These are phyloP conservation scores for Aspergillus intermedius DNA, from an alignment of 2,329 filamentous ascomycete species.

Conservation along the genomic window DNA sequence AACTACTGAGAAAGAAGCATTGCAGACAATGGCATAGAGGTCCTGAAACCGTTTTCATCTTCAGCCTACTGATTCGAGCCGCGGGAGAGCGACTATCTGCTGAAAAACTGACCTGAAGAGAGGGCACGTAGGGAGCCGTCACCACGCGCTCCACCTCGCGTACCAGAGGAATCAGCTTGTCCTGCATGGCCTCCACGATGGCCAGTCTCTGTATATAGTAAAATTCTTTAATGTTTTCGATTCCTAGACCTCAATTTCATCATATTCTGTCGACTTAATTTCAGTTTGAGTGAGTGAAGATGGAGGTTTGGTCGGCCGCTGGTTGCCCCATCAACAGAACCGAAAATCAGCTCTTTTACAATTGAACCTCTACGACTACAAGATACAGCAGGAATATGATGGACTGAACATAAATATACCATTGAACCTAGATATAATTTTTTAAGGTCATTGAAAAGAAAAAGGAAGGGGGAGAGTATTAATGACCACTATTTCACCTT, in stretches of 20 bases:
- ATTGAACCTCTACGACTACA: neutral
- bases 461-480: too few relatives aligned
- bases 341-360: neutral
- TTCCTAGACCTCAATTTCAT: neutral
- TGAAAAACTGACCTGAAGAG: constrained; percentile 38
- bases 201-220: neutral
- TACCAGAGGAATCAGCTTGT: constrained; percentile 21
- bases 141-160: constrained; percentile 43
- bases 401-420: too few relatives aligned
- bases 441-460: neutral
- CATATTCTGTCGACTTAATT: neutral
- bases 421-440: neutral
- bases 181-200: constrained; percentile 17
- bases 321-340: constrained; percentile 10
- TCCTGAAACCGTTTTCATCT: constrained; percentile 15
- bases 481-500: too few relatives aligned
- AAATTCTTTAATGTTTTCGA: neutral
- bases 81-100: neutral
- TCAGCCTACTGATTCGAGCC: neutral
- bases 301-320: constrained; percentile 1
- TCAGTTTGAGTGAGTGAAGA: neutral
- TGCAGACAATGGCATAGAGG: constrained; percentile 21
- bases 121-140: constrained; percentile 45
- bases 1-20: constrained; percentile 31
- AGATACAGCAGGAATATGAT: too few relatives aligned